Percentiles rank a stretch among this genome's conserved stretches.
Conservation (phyloP, 1,284 basidiomycete species). For the Apiotrichum gamsii region DNA sequence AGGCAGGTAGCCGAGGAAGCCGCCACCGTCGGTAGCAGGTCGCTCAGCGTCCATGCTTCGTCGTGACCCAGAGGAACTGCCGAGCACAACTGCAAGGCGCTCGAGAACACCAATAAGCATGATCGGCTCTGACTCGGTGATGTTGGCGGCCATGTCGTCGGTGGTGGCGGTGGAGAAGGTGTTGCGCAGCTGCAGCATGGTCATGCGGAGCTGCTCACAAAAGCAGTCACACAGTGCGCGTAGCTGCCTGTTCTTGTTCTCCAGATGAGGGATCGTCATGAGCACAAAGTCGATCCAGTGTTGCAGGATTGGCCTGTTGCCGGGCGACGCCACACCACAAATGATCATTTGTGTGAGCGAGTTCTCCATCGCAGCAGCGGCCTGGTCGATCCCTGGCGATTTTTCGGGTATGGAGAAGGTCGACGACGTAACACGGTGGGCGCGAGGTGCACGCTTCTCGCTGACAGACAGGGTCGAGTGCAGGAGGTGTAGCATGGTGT, state of each 20-base stretch:
- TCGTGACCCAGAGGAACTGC: constrained; percentile 8
- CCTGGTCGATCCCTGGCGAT: neutral
- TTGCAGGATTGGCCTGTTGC: constrained; percentile 74
- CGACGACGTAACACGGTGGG: constrained; percentile 24
- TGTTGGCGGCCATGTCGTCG: constrained; percentile 31
- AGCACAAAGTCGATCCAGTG: constrained; percentile 96
- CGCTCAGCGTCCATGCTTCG: constrained; percentile 33
- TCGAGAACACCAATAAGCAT: constrained; percentile 79
- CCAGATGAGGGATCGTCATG: constrained; percentile 71
- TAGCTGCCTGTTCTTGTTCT: constrained; percentile 54
- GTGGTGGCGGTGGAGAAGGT: constrained; percentile 44
- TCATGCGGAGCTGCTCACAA: constrained; percentile 63
- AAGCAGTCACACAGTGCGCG: constrained; percentile 73
- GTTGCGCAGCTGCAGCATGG: constrained; percentile 46
- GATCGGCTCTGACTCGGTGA: constrained; percentile 75
- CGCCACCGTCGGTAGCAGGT: constrained; percentile 49
- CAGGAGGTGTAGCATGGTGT: constrained; percentile 84
- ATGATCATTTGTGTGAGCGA: constrained; percentile 68
- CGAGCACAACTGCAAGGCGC: constrained; percentile 62
- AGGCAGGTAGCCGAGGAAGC: constrained; percentile 46
- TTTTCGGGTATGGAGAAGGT: constrained; percentile 17
- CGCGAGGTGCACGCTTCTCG: constrained; percentile 36
- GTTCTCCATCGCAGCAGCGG: constrained; percentile 22
- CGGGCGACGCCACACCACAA: constrained; percentile 64
- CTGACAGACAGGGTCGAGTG: constrained; percentile 65